Evolutionary conservation across 108 stramenopile genomes (phyloP), one percentile per base, ranked within the genome.

Genomic region (Discostella pseudostelligera): DNA sequence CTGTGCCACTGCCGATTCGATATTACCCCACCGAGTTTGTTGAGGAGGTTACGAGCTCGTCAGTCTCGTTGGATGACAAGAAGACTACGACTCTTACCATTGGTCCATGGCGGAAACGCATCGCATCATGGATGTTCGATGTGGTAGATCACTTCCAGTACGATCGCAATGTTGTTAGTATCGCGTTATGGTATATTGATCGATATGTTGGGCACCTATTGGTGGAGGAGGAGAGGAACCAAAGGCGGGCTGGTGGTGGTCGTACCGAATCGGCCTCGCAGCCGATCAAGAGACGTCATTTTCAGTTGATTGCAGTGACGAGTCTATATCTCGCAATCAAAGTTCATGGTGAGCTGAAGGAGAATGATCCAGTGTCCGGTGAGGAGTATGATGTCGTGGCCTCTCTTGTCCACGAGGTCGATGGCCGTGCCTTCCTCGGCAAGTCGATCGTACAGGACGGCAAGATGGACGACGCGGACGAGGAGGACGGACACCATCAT

Each of bases 291-390:
- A 26, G 67, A 36, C 56, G 67, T 32, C 67, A 68, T 36, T 68
- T 83, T 61, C 87, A 88, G 56, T 71, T 88, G 11, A 43, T 83
- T 65, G 87, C 87, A 44, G 84, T 84, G 4, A 75, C 87, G 29
- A 79, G 73, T 10, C 74, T 88, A 25, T 88, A 85, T 48, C 83
- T 83, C 14, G 84, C 87, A 24, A 73, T 88, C 65, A 88, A 88
- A 55, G 56, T 84, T 10, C 86, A 89, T 60, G 85, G 85, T 8
- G 84, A 85, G 69, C 59, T 75, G 21, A 17, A 39, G 26, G 69
- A 70, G 61, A 68, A 75, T n/a, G 61, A 63, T 49, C 62, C 62
- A 13, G 49, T 37, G 29, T 45, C 50, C 16, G 55, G 40, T 37
- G 49, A 64, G 22, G 46, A 24, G 10, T 48, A 59, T 43, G 72